A percentile compares a stretch with the other conserved stretches of the same genome.
Evolutionary conservation across 331 rosid genomes (phyloP).

Genomic region (Quercus lobata): DNA sequence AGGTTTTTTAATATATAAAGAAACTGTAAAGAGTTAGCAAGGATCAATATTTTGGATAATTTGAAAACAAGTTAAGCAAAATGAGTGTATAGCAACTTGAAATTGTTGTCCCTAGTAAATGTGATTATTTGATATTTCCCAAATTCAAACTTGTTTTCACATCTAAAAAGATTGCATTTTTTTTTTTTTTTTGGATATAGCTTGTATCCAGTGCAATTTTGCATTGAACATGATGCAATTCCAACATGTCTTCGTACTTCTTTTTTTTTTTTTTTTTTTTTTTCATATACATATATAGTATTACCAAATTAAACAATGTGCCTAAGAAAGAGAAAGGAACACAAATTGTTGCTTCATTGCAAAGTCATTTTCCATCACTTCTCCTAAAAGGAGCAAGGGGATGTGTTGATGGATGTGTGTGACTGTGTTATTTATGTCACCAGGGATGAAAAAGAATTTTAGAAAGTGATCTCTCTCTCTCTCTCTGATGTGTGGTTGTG

Average conservation of each 20-base stretch:
- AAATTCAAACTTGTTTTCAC: no score
- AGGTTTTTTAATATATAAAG: not conserved
- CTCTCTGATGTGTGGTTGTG: constrained; percentile 21
- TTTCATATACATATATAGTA: not conserved
- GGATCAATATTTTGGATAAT: not conserved
- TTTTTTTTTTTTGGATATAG: no score
- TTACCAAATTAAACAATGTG: not conserved
- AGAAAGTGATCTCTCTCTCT: not conserved
- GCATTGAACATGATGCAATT: no score
- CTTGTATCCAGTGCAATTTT: no score
- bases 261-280: no score
- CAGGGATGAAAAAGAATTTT: not conserved
- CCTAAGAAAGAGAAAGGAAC: not conserved
- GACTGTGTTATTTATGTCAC: not conserved
- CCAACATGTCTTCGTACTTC: no score
- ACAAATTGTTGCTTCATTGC: not conserved
- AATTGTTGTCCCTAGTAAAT: no score
- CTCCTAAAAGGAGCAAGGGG: not conserved
- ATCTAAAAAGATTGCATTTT: no score
- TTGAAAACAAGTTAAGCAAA: constrained; percentile 20
- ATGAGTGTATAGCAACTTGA: constrained; percentile 37
- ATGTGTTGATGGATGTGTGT: constrained; percentile 6
- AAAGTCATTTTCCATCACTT: constrained; percentile 14
- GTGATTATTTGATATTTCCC: no score
- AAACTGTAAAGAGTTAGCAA: constrained; percentile 26